These are phyloP conservation scores for Closterium sp. DNA, from an alignment of 139 green algal genomes.

Conservation along the genomic window DNA sequence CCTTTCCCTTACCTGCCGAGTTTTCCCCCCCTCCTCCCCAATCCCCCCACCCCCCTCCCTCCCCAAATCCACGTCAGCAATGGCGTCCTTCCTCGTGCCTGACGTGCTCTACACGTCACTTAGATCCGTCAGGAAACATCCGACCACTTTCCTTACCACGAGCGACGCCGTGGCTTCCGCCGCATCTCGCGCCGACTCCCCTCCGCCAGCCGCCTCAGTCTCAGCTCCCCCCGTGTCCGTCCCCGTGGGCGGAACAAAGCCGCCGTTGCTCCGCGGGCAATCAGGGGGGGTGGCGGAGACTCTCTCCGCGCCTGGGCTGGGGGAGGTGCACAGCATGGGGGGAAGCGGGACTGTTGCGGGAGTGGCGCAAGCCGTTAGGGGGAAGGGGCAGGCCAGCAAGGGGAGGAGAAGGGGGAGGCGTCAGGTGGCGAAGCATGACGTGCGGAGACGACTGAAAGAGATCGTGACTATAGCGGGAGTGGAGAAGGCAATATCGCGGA, in stretches of 20 bases:
- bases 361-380: background rate
- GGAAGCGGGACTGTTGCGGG: background rate
- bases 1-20: background rate
- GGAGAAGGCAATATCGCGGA: background rate
- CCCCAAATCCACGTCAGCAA: background rate
- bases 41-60: too few relatives aligned
- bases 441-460: background rate
- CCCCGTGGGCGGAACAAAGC: background rate
- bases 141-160: background rate
- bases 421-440: background rate
- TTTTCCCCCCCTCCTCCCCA: too few relatives aligned
- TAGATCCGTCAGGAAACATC: background rate
- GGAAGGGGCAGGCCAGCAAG: background rate
- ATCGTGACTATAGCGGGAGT: background rate
- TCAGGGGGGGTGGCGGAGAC: background rate
- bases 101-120: background rate
- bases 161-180: background rate
- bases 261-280: background rate
- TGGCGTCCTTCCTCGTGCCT: background rate
- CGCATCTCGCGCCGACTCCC: background rate
- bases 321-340: background rate
- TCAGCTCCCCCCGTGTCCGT: background rate
- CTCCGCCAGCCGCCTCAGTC: background rate
- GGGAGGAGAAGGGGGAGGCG: background rate
- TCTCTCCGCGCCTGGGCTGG: background rate